A percentile compares a stretch with the other conserved stretches of the same genome.
Conservation (phyloP, 2,329 filamentous ascomycete species). For the Neonectria hederae region DNA sequence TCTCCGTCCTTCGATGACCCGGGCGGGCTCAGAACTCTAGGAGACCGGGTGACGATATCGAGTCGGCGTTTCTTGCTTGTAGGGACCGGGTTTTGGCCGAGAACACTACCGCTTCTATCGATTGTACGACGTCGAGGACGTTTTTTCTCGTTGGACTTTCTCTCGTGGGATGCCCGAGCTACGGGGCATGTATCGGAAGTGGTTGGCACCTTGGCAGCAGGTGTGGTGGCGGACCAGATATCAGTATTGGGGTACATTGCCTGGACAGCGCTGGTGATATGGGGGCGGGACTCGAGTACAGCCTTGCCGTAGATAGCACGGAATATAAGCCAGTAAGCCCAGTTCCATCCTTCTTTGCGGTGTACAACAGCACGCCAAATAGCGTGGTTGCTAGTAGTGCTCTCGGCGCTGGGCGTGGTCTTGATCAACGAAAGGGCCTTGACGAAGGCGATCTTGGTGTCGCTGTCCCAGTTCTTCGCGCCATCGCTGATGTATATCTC, state of each 20-base stretch:
- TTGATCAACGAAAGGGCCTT: constrained; percentile 13
- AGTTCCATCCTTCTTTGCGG: constrained; percentile 16
- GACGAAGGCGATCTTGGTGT: constrained; percentile 12
- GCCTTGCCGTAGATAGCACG: constrained; percentile 14
- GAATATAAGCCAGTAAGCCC: constrained; percentile 20
- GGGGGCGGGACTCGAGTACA: neutral
- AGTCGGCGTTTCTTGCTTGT: neutral
- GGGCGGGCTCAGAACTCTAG: neutral
- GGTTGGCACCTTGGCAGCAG: neutral
- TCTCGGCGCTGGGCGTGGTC: neutral
- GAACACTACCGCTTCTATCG: neutral
- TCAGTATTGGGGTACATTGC: constrained; percentile 6
- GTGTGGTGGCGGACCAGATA: constrained; percentile 15
- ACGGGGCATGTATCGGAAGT: neutral
- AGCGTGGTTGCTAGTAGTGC: constrained; percentile 3
- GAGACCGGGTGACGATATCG: neutral
- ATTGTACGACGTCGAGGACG: neutral
- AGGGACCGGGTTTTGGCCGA: neutral
- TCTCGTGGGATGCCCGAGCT: neutral
- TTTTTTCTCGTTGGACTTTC: neutral
- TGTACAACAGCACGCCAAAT: constrained; percentile 5
- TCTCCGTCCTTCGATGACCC: neutral
- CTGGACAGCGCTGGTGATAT: neutral
- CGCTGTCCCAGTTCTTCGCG: constrained; percentile 1
- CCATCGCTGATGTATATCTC: constrained; percentile 9